phyloP scores from a whole-genome alignment of 441 rosid genomes.

The Omphalea diandra region DNA sequence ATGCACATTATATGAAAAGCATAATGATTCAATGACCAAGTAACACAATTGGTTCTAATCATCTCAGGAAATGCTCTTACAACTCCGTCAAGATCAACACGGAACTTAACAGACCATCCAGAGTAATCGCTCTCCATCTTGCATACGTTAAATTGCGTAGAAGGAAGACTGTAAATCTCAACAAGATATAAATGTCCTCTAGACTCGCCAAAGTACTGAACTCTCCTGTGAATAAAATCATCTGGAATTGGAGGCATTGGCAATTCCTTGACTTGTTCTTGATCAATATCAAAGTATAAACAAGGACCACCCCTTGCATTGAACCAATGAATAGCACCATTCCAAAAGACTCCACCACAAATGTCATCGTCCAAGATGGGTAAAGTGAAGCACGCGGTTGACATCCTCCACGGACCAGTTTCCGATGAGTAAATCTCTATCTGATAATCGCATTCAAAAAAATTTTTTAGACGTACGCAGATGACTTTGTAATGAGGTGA shows the following conservation, averaged over 20 bases:
- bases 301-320: conserved; percentile 26
- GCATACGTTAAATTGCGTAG: conserved; percentile 31
- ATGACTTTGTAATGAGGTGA: conserved; percentile 48
- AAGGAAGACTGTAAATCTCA: conserved; percentile 26
- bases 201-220: conserved; percentile 36
- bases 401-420: conserved; percentile 37
- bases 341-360: conserved; percentile 34
- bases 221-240: conserved; percentile 2
- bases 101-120: conserved; percentile 43
- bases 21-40: conserved; percentile 20
- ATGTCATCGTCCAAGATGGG: conserved; percentile 9
- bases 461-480: conserved; percentile 13
- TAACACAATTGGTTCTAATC: conserved; percentile 22
- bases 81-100: conserved; percentile 38
- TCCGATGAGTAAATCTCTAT: conserved; percentile 39
- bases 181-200: conserved; percentile 36
- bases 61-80: conserved; percentile 42
- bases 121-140: conserved; percentile 43
- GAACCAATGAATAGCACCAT: conserved; percentile 44
- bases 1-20: conserved; percentile 19
- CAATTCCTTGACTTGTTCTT: conserved; percentile 34
- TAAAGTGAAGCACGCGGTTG: conserved; percentile 21
- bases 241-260: conserved; percentile 34
- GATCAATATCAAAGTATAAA: conserved; percentile 29
- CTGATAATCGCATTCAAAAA: conserved; percentile 18